Evolutionary conservation across 2,329 filamentous ascomycete genomes (phyloP), one percentile per base, ranked within the genome.

Genomic region (Domatiomyces globalis): DNA sequence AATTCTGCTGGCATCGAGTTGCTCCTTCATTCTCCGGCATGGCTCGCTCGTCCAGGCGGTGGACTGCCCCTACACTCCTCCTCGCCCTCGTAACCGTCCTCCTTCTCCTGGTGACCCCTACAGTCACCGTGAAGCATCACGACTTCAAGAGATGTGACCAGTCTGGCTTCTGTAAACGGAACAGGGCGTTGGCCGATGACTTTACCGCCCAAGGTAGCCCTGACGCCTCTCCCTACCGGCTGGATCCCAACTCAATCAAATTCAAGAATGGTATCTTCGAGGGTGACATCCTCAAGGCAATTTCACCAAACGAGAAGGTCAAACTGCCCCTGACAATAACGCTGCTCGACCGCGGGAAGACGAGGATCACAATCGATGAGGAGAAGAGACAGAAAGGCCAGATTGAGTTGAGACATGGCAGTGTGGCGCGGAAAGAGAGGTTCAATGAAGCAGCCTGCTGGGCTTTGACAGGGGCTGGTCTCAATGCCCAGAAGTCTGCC

Each of bases 131-230:
- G 49, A 98, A 98, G 72, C 85, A 95, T 65, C 82, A 95, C 63
- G 89, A 94, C 67, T 98, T 96, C 77, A 98, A 96, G 66, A 95
- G 85, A 62, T 98, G 92, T 72, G 73, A 85, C 60, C 90, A 98
- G 66, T 92, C 90, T 4, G 92, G 92, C 62, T 98, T 98, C 73
- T 98, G 92, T 72, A 92, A 88, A 66, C 85, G 92, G 58, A 96
- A 96, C 71, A 82, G 92, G 66, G 85, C 80, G 42, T 89, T 85
- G 65, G 92, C 92, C 65, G 89, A 96, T 69, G 73, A 78, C 57
- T 87, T 82, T 56, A 70, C 78, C 45, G 71, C 79, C 43, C 71
- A 79, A 51, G 81, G 79, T 54, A 75, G 79, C 7, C 73, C 75
- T 25, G 95, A 87, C 85, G 73, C 74, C 58, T 82, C 87, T 6